Conservation (phyloP, 495 filamentous ascomycete species). For the Ascobolus immersus region DNA sequence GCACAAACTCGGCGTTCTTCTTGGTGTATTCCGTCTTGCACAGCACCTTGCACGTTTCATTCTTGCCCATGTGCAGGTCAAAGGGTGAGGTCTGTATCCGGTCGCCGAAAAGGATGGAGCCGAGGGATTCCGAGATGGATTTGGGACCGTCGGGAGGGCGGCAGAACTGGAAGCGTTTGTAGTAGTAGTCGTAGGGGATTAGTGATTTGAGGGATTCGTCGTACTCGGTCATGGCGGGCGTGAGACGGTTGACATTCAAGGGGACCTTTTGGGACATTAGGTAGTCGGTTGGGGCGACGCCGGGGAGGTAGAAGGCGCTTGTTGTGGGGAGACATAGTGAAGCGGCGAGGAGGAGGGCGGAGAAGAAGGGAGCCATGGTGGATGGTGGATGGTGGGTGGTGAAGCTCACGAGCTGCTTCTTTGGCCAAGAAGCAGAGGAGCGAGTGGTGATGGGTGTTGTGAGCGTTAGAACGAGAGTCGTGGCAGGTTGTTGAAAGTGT, state of each 20-base stretch:
- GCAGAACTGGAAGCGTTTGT: constrained; percentile 66
- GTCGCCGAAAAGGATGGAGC: constrained; percentile 90
- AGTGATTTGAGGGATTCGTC: constrained; percentile 71
- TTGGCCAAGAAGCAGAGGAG: no score
- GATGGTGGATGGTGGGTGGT: background rate
- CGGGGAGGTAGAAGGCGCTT: constrained; percentile 79
- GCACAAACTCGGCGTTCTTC: constrained; percentile 51
- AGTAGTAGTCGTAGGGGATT: constrained; percentile 86
- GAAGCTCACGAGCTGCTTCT: no score
- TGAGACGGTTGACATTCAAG: constrained; percentile 76
- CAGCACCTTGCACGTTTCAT: constrained; percentile 62
- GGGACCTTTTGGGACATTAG: constrained; percentile 48
- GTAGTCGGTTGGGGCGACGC: constrained; percentile 86
- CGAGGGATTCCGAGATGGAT: constrained; percentile 62
- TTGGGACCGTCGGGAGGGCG: constrained; percentile 44
- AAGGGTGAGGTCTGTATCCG: constrained; percentile 81
- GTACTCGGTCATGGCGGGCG: constrained; percentile 45
- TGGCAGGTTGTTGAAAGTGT: no score
- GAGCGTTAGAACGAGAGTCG: no score
- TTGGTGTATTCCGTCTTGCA: constrained; percentile 43
- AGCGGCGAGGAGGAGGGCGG: constrained; percentile 8
- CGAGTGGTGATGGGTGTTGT: no score
- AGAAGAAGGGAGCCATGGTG: constrained; percentile 11
- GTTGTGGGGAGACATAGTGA: constrained; percentile 26
- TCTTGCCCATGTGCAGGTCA: constrained; percentile 54